These are phyloP conservation scores for Saraca asoca DNA, from an alignment of 331 rosid species.

Conservation along the genomic window DNA sequence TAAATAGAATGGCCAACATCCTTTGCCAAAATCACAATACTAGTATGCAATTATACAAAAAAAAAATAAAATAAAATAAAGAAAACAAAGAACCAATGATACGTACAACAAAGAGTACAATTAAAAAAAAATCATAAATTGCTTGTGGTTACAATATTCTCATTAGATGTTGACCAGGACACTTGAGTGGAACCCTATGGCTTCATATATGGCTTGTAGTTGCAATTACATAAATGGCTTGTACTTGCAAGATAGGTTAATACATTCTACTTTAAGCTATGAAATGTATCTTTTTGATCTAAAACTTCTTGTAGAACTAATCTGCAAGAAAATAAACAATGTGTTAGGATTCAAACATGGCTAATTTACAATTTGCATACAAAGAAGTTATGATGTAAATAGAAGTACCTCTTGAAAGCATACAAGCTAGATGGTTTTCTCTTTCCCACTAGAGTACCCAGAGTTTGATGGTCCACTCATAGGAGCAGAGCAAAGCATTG, in stretches of 20 bases:
- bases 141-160: no score
- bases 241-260: conserved; percentile 96
- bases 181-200: no score
- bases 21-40: no score
- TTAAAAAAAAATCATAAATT: no score
- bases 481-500: conserved; percentile 93
- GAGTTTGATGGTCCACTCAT: conserved; percentile 80
- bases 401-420: conserved; percentile 80
- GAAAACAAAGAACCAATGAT: no score
- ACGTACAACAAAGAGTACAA: no score
- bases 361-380: conserved; percentile 17
- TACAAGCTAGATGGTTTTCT: conserved; percentile 85
- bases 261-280: conserved; percentile 81
- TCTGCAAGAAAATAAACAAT: conserved; percentile 49
- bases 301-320: conserved; percentile 85
- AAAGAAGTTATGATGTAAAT: conserved; percentile 20
- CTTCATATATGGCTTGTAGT: no score
- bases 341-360: conserved; percentile 28
- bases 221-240: no score
- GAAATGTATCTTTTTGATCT: conserved; percentile 66
- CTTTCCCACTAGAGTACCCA: conserved; percentile 86
- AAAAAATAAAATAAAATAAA: no score
- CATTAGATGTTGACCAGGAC: no score
- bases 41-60: no score
- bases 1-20: no score